A percentile compares a stretch with the other conserved stretches of the same genome.
Conservation (phyloP, 768 basidiomycete species). For the Trametes cubensis region DNA sequence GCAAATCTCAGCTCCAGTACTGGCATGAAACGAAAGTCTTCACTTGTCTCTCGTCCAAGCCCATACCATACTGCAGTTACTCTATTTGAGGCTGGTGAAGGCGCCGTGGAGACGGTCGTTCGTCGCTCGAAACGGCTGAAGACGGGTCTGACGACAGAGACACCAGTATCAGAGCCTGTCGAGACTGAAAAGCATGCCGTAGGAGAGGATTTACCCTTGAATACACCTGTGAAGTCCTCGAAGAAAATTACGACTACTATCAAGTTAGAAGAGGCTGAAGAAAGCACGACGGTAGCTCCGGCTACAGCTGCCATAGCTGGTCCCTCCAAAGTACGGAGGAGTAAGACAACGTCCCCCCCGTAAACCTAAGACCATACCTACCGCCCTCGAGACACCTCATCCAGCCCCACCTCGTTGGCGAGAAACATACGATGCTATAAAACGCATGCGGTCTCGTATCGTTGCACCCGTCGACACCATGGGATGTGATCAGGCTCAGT, state of each 20-base stretch:
- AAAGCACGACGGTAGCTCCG: neutral
- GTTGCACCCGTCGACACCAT: slow-evolving; percentile 91
- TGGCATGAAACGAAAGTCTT: slow-evolving; percentile 4
- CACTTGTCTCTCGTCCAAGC: slow-evolving; percentile 15
- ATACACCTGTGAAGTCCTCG: neutral
- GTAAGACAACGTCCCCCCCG: slow-evolving; percentile 14
- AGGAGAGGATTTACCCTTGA: neutral
- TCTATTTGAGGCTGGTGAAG: slow-evolving; percentile 27
- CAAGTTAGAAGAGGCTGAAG: neutral
- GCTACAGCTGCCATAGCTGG: neutral
- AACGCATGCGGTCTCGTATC: slow-evolving; percentile 70
- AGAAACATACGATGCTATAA: slow-evolving; percentile 69
- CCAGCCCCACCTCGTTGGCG: slow-evolving; percentile 27
- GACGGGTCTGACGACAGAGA: neutral
- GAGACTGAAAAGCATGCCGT: no score
- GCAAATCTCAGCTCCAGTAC: no score
- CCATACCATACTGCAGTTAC: slow-evolving; percentile 21
- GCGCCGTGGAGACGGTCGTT: neutral
- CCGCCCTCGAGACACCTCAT: slow-evolving; percentile 23
- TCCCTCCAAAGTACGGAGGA: neutral
- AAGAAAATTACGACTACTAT: neutral
- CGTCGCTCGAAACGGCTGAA: slow-evolving; percentile 21
- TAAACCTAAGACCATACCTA: slow-evolving; percentile 21
- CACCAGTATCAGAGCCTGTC: neutral
- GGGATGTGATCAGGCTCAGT: slow-evolving; percentile 79